Evolutionary conservation across 1,284 basidiomycete genomes (phyloP).

Genomic region (Microbotryomycetes sp.): DNA sequence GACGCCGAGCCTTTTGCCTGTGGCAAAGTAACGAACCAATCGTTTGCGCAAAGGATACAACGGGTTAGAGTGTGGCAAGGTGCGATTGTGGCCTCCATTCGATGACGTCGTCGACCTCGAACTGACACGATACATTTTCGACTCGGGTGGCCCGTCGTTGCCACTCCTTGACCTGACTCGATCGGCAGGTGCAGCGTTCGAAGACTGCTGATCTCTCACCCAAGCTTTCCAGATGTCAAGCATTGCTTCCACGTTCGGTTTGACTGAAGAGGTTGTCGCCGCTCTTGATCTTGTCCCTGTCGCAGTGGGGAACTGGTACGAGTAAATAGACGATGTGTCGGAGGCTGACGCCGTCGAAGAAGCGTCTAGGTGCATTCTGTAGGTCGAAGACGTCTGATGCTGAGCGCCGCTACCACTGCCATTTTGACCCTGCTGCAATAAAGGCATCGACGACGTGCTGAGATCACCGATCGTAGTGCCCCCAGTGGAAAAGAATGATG

Average conservation of each 20-base stretch:
- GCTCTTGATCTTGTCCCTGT: background rate
- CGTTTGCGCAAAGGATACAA: constrained; percentile 29
- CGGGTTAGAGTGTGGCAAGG: constrained; percentile 9
- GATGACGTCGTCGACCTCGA: background rate
- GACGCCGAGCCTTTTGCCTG: constrained; percentile 3
- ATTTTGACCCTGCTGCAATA: constrained; percentile 3
- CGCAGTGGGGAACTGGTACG: constrained; percentile 19
- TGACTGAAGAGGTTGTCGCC: background rate
- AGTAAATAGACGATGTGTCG: constrained; percentile 17
- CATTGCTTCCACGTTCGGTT: background rate
- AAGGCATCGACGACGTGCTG: constrained; percentile 20
- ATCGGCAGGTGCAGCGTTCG: background rate
- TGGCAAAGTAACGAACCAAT: constrained; percentile 16
- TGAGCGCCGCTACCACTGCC: constrained; percentile 1
- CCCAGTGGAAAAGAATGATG: constrained; percentile 8
- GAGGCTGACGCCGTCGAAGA: constrained; percentile 11
- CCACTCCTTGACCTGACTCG: background rate
- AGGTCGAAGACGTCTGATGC: background rate
- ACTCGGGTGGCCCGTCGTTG: background rate
- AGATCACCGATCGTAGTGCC: constrained; percentile 22
- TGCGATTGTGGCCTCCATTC: background rate
- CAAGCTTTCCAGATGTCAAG: background rate
- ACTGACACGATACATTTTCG: background rate
- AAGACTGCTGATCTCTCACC: background rate
- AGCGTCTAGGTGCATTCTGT: constrained; percentile 3